These are phyloP conservation scores for Ochetophila trinervis DNA, from an alignment of 306 rosid species.

Conservation along the genomic window DNA sequence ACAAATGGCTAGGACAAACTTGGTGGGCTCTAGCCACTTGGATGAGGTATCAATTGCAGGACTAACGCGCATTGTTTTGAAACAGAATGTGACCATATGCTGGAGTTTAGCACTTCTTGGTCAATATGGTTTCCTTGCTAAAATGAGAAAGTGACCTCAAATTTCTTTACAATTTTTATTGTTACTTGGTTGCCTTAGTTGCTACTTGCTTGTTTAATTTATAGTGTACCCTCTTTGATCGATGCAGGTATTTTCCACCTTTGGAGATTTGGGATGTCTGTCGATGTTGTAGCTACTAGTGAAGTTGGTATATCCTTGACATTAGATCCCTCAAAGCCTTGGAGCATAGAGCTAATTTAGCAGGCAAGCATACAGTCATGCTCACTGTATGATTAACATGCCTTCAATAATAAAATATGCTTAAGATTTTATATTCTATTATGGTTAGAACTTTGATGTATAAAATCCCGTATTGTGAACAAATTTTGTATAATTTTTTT, in stretches of 20 bases:
- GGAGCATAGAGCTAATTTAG: conserved; percentile 86
- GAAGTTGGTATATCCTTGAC: conserved; percentile 86
- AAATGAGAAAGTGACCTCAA: conserved; percentile 59
- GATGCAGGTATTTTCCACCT: conserved; percentile 77
- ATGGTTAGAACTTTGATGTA: too few relatives aligned
- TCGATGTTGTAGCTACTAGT: conserved; percentile 83
- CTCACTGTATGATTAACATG: too few relatives aligned
- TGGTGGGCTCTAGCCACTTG: conserved; percentile 34
- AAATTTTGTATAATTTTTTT: too few relatives aligned
- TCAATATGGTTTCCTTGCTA: conserved; percentile 90
- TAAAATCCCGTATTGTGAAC: too few relatives aligned
- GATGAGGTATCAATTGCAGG: conserved; percentile 68
- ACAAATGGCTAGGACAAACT: conserved; percentile 39
- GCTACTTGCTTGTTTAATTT: background rate
- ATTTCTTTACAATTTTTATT: background rate
- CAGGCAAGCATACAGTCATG: conserved; percentile 72
- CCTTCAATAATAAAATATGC: too few relatives aligned
- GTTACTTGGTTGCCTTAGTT: background rate
- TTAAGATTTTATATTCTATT: too few relatives aligned
- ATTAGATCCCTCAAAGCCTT: conserved; percentile 77
- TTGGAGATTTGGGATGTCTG: conserved; percentile 83
- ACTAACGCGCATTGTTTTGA: conserved; percentile 85
- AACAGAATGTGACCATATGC: conserved; percentile 84
- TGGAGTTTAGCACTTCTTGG: conserved; percentile 97
- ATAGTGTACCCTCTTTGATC: background rate